Evolutionary conservation across 75 land plant species (phyloP), one percentile per base, ranked within the genome.

Genomic region (Pinus taeda): DNA sequence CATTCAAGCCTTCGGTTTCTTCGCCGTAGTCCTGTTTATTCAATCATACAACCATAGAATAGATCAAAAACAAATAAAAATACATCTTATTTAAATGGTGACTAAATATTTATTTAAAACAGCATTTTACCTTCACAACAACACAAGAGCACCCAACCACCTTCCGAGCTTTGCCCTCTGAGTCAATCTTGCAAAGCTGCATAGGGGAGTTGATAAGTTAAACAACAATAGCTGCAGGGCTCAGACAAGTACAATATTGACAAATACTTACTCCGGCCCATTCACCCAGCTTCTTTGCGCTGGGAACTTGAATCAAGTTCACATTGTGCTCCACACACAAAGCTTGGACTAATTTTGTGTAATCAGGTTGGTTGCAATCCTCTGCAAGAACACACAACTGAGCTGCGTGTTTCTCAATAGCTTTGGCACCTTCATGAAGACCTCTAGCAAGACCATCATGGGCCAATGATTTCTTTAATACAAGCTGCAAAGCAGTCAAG

Each of bases 121-220:
- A 49, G 24, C 15, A 15, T 26, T 64, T 60, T 80, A 89, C 91
- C 92, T 85, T 90, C 30, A 92, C 90, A 22, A 92, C 94, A 18
- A 92, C 90, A 72, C 93, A 90, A 21, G 95, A 92, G 80, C 88
- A 85, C 57, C 94, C 92, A 29, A 92, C 94, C 3, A 92, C 93
- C 73, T 90, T 92, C 77, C 94, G 79, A 1, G 93, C 93, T 79
- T 92, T 92, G 7, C 95, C 95, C 57, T 92, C 95, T 8, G 93
- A 90, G 61, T 92, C 95, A 81, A 92, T 90, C 87, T 92, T 92
- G 85, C 95, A 92, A 13, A 90, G 76, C 86, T 90, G 81, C 60
- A 79, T 9, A 67, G 60, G 29, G 13, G 4, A 75, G 57, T 15
- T 21, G 63, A 76, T 2, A 37, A 18, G 42, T 75, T 36, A 74